Conservation (phyloP, 2,329 filamentous ascomycete species). For the Fusarium pininemorale region DNA sequence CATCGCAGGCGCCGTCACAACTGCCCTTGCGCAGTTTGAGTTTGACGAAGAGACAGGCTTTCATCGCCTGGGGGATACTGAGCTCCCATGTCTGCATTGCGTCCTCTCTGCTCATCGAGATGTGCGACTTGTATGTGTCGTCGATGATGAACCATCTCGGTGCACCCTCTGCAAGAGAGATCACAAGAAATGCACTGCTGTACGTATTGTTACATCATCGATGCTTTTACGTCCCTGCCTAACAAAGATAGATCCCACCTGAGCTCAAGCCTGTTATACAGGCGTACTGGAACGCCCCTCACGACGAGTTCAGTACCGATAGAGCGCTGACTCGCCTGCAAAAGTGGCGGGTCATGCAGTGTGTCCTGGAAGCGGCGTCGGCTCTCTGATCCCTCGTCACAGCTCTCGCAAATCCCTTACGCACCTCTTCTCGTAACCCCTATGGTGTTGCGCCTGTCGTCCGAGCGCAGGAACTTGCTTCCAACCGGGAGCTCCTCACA, state of each 20-base stretch:
- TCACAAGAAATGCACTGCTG: not conserved
- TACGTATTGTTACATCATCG: not conserved
- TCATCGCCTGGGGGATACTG: fast-evolving
- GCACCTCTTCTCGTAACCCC: not conserved
- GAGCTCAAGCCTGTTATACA: not conserved
- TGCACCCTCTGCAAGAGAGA: not conserved
- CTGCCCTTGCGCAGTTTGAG: not conserved
- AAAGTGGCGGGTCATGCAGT: not conserved
- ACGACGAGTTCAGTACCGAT: too few relatives aligned
- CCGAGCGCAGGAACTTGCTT: not conserved
- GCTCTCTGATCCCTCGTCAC: not conserved
- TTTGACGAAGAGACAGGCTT: not conserved
- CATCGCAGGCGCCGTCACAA: too few relatives aligned
- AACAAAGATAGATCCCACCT: not conserved
- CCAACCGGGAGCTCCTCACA: not conserved
- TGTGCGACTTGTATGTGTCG: not conserved
- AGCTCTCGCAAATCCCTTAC: not conserved
- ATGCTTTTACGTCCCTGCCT: not conserved
- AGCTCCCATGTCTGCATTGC: not conserved
- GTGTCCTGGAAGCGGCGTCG: not conserved
- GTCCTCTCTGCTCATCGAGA: not conserved
- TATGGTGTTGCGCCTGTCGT: not conserved
- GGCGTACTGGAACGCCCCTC: not conserved
- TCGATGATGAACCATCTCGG: not conserved
- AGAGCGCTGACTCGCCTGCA: not conserved